phyloP scores from a whole-genome alignment of 164 flowering plant genomes.

The Aristolochia californica region DNA sequence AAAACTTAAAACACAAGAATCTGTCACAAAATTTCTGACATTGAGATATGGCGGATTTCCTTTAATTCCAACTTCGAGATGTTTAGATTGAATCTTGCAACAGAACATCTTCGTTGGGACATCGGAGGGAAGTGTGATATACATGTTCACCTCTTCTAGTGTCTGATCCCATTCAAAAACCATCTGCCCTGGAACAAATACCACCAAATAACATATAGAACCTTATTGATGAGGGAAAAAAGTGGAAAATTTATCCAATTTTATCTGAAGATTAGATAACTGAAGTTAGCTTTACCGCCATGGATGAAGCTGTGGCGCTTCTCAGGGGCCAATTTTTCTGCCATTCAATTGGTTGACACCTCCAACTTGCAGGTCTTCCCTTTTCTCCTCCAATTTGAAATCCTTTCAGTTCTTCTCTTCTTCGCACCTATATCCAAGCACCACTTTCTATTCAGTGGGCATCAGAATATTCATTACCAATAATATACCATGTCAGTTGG shows the following conservation, averaged over 20 bases:
- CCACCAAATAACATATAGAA: background rate
- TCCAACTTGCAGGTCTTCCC: too few species aligned
- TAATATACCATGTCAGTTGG: too few species aligned
- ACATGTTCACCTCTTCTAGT: constrained; percentile 59
- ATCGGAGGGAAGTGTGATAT: constrained; percentile 69
- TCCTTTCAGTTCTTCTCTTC: too few species aligned
- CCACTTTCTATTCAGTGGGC: too few species aligned
- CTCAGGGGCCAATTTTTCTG: constrained; percentile 86
- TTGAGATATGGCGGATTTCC: constrained; percentile 72
- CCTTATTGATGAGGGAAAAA: too few species aligned
- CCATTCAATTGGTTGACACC: constrained; percentile 27
- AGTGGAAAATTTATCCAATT: too few species aligned
- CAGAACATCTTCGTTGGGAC: constrained; percentile 61
- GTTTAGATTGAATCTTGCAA: constrained; percentile 72
- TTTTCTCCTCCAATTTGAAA: too few species aligned
- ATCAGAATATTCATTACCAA: too few species aligned
- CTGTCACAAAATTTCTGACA: background rate
- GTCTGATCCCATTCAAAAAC: constrained; percentile 82
- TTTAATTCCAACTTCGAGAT: constrained; percentile 83
- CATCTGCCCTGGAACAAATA: constrained; percentile 44
- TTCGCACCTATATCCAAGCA: too few species aligned
- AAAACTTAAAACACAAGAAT: too few species aligned
- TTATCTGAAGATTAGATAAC: background rate
- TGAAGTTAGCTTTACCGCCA: constrained; percentile 18
- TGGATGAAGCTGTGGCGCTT: constrained; percentile 64